phyloP scores from a whole-genome alignment of 345 rosid species.

The Citrus medica region DNA sequence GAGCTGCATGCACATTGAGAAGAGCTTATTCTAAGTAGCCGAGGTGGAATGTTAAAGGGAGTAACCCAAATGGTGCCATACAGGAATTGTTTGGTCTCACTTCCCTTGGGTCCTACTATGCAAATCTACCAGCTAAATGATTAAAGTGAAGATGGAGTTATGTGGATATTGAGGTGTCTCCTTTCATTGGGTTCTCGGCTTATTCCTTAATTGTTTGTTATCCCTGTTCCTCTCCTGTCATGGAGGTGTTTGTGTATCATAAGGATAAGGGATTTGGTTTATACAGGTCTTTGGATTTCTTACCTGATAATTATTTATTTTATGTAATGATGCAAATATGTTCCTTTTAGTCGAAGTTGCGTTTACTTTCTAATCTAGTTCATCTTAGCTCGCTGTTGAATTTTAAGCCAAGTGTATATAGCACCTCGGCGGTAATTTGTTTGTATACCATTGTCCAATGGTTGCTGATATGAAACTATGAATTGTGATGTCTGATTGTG shows the following conservation, averaged over 20 bases:
- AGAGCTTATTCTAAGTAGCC: constrained; percentile 6
- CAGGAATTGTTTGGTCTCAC: constrained; percentile 13
- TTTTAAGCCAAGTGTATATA: constrained; percentile 2
- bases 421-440: not conserved
- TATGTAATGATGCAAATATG: constrained; percentile 29
- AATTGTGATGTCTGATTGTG: not conserved
- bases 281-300: constrained; percentile 27
- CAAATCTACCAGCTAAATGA: not conserved
- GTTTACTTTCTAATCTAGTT: not conserved
- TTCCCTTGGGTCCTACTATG: constrained; percentile 5
- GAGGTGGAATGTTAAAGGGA: not conserved
- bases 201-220: constrained; percentile 4
- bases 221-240: not conserved
- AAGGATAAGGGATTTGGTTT: constrained; percentile 37
- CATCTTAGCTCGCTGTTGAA: not conserved
- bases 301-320: constrained; percentile 19
- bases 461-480: not conserved
- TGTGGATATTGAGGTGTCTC: constrained; percentile 16
- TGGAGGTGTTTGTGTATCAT: constrained; percentile 39
- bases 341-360: not conserved
- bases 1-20: constrained; percentile 4
- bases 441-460: not conserved
- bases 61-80: constrained; percentile 9
- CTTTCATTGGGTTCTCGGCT: constrained; percentile 8
- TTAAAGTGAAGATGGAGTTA: constrained; percentile 6